Percentiles rank a stretch among this genome's conserved stretches.
These are phyloP conservation scores for Eurotiales sp. DNA, from an alignment of 2,329 filamentous ascomycete species.

Conservation along the genomic window DNA sequence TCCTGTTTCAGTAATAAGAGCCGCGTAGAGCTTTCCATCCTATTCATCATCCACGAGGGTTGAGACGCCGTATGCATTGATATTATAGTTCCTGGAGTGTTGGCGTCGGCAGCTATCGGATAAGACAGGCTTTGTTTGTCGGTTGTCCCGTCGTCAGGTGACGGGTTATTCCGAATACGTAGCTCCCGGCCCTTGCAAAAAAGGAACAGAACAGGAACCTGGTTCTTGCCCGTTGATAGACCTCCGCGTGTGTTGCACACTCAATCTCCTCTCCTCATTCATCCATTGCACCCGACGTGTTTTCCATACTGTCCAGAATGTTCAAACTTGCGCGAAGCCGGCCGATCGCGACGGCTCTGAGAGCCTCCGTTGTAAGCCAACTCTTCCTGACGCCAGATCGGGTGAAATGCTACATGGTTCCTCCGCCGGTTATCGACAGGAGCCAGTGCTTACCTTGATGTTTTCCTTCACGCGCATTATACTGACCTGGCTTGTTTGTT, in stretches of 20 bases:
- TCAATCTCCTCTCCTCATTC: slow-evolving; percentile 1
- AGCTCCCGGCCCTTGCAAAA: slow-evolving; percentile 7
- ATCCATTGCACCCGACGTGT: not conserved
- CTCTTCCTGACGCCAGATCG: not conserved
- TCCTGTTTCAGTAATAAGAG: no score
- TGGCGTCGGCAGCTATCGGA: slow-evolving; percentile 12
- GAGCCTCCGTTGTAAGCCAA: slow-evolving; percentile 66
- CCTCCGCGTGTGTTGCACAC: not conserved
- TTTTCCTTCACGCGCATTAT: slow-evolving; percentile 19
- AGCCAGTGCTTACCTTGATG: slow-evolving; percentile 23
- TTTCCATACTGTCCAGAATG: slow-evolving; percentile 50
- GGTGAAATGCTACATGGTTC: not conserved
- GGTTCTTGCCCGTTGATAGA: not conserved
- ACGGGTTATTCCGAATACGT: slow-evolving; percentile 15
- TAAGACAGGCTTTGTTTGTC: slow-evolving; percentile 6
- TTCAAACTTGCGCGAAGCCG: slow-evolving; percentile 82
- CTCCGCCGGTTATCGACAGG: not conserved
- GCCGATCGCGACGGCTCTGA: slow-evolving; percentile 74
- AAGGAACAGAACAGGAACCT: not conserved
- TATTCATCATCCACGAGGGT: no score
- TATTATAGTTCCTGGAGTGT: no score
- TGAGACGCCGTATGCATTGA: no score
- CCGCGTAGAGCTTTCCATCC: no score
- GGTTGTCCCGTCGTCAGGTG: slow-evolving; percentile 14
- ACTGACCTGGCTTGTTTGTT: slow-evolving; percentile 44